Evolutionary conservation across 1,139 yeast species (phyloP).

Genomic region (Saccharomyces hybrid): DNA sequence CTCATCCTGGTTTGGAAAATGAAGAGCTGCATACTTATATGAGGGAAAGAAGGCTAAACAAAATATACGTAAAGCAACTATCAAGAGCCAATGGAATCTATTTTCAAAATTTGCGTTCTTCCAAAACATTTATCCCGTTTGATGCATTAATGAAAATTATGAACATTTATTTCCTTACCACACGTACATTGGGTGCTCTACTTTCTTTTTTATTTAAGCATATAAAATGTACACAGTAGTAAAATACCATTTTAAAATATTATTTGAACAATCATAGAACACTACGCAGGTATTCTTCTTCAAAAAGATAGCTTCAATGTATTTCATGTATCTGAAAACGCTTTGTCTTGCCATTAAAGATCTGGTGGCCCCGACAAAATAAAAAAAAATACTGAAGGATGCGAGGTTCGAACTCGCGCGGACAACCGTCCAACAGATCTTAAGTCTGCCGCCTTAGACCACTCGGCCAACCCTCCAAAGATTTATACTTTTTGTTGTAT

Average conservation of each 20-base stretch:
- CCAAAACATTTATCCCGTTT: too few species aligned
- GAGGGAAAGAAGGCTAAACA: not conserved
- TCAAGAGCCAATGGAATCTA: not conserved
- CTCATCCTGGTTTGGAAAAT: not conserved
- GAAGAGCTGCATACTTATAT: not conserved
- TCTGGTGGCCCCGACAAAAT: not conserved
- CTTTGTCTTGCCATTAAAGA: not conserved
- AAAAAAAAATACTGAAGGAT: constrained; percentile 42
- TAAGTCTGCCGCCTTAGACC: constrained; percentile 9
- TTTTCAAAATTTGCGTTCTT: too few species aligned
- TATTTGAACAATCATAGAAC: not conserved
- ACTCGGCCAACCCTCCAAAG: constrained; percentile 11
- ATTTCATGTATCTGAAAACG: not conserved
- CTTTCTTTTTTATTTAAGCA: not conserved
- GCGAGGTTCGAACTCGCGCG: constrained; percentile 81
- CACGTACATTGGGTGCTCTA: not conserved
- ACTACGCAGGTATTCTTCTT: not conserved
- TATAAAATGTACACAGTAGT: not conserved
- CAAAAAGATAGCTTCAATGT: not conserved
- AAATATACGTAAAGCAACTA: not conserved
- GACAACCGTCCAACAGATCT: constrained; percentile 31
- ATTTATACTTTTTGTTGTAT: not conserved
- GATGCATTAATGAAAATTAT: too few species aligned
- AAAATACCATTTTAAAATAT: not conserved
- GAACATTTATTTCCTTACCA: not conserved